Base-by-base conservation (phyloP, 352 stramenopile species). In the Pythium insidiosum region DNA sequence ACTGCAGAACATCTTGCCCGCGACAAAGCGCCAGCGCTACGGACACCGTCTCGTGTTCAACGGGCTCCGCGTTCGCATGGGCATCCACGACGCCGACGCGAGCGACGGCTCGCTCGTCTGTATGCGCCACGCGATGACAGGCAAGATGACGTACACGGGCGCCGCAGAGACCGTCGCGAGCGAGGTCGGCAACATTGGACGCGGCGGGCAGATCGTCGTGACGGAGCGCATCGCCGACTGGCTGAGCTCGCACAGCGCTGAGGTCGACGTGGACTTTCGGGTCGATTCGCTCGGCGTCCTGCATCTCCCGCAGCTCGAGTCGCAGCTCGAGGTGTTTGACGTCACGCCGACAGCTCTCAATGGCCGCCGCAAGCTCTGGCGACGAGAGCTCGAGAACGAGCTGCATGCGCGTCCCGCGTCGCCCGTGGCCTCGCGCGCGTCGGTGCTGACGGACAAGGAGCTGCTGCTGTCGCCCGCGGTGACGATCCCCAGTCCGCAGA, bases 61-160 rank as follows among this genome's bases (percentile, higher is more conserved):
- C 13, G 77, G 77, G 5, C 58, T 89, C 5, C 65, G 77, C 16
- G 73, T 90, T 5, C 77, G 77, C 1, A 90, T 90, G 77, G 74
- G 77, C 2, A 76, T 88, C 42, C 77, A 90, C 57, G 77, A 85
- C 23, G 68, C 71, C 6, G 49, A 53, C 12, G 59, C 41, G 0
- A 66, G 76, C 11, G 74, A 86, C 35, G 74, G 67, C 26, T 60
- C 60, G 30, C 51, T 83, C 12, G 59, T 84, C 24, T 57, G 50
- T 19, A 60, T 79, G 33, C 66, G 56, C 5, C 73, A 88, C 38
- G 66, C 68, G 1, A 73, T 89, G 13, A 89, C 76, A 1, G 69
- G 70, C 26, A 80, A 79, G 43, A 70, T 61, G 21, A 35, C 76
- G 13, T 87, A 89, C 42, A 83, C 75, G 9, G 76, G 76, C 12